Conservation (phyloP, 768 basidiomycete species). For the Trametes cingulata region DNA sequence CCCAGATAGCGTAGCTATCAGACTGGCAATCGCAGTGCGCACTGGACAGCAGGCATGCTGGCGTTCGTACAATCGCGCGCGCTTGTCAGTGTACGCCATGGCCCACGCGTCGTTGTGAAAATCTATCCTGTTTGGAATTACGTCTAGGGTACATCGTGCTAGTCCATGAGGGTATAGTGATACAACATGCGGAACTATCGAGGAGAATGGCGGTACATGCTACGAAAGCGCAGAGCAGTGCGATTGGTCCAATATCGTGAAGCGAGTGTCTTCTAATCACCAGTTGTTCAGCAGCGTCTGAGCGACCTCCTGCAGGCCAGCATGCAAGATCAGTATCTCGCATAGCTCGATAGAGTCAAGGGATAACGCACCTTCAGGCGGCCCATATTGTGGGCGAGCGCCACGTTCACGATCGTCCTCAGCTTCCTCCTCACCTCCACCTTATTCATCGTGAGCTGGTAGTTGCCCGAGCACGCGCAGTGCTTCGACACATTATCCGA, state of each 20-base stretch:
- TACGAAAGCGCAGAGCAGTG: constrained; percentile 4
- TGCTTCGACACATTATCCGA: constrained; percentile 83
- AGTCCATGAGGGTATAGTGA: constrained; percentile 2
- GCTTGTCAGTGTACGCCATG: no score
- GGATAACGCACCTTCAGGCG: constrained; percentile 59
- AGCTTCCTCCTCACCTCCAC: constrained; percentile 71
- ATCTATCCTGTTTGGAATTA: not conserved
- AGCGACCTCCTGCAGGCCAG: constrained; percentile 38
- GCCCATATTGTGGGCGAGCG: constrained; percentile 66
- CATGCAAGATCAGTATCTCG: not conserved
- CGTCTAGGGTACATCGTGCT: not conserved
- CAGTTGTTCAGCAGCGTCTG: constrained; percentile 40
- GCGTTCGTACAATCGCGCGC: no score
- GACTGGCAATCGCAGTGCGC: no score
- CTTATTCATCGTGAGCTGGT: constrained; percentile 70
- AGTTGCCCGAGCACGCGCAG: constrained; percentile 88
- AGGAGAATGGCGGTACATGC: constrained; percentile 1
- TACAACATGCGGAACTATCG: constrained; percentile 17
- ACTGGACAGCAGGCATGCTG: no score
- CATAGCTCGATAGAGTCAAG: not conserved
- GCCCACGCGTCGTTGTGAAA: no score
- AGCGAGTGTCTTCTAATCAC: constrained; percentile 21
- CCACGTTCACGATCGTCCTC: constrained; percentile 82
- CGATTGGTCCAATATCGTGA: not conserved
- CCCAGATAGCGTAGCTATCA: no score